Conservation (phyloP, 768 basidiomycete genomes). For the Dentipellis fragilis region DNA sequence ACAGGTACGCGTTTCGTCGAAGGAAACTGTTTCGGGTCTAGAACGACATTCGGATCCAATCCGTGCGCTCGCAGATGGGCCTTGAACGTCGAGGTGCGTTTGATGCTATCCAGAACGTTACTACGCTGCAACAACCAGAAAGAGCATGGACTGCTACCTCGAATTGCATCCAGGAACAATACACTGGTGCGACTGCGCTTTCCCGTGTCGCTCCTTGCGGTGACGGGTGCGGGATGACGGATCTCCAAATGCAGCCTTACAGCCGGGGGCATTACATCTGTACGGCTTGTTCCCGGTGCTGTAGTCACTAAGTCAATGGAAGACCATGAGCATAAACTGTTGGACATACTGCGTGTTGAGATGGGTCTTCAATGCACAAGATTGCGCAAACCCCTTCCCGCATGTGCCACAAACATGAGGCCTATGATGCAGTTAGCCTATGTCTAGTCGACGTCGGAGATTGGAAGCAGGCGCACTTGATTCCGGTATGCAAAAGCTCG, state of each 20-base stretch:
- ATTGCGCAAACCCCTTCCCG: constrained; percentile 47
- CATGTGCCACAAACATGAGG: constrained; percentile 43
- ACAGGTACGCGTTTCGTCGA: neutral
- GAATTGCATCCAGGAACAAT: constrained; percentile 5
- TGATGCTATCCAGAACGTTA: constrained; percentile 37
- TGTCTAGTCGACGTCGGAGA: neutral
- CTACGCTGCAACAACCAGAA: neutral
- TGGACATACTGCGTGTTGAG: constrained; percentile 51
- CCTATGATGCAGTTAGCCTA: constrained; percentile 23
- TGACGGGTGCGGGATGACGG: constrained; percentile 64
- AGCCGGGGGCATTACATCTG: constrained; percentile 36
- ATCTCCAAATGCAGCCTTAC: constrained; percentile 48
- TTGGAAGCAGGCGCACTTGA: constrained; percentile 28
- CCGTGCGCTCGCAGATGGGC: constrained; percentile 45
- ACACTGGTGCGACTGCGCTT: constrained; percentile 9
- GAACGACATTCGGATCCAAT: constrained; percentile 16
- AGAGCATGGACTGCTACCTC: constrained; percentile 23
- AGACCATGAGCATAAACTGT: neutral
- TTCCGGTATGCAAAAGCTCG: constrained; percentile 34
- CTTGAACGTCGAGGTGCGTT: constrained; percentile 49
- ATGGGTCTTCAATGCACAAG: constrained; percentile 53
- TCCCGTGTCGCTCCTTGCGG: constrained; percentile 45
- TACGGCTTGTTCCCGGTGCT: constrained; percentile 21
- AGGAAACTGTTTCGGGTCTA: constrained; percentile 6
- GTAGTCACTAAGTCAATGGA: neutral